Evolutionary conservation across 345 rosid species (phyloP).

Genomic region (Brassica nigra): DNA sequence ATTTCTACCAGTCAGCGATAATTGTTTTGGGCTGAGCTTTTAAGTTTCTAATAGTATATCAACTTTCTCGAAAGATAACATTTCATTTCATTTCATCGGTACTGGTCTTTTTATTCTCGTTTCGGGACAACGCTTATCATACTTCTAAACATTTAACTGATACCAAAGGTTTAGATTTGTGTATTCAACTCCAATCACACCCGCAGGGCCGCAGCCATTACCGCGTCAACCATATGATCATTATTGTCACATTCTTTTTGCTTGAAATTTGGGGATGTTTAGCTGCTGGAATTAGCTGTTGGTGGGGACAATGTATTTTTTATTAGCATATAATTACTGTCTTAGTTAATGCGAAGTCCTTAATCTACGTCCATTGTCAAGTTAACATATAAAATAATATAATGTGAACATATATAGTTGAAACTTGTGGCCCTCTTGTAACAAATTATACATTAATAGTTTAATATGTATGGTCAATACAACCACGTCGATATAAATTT

Average conservation of each 20-base stretch:
- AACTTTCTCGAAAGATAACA: neutral
- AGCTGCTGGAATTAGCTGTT: slow-evolving; percentile 30
- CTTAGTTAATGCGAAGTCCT: neutral
- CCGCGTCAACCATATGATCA: neutral
- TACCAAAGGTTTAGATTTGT: neutral
- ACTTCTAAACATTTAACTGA: neutral
- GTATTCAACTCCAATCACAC: neutral
- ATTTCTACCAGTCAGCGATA: too few species aligned
- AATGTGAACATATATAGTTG: slow-evolving; percentile 4
- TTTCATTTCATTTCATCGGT: neutral
- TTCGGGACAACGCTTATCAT: neutral
- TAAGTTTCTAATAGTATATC: too few species aligned
- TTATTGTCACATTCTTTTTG: slow-evolving; percentile 28
- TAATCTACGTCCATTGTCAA: slow-evolving; percentile 6
- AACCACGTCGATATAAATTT: slow-evolving; percentile 2
- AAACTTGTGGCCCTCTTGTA: neutral
- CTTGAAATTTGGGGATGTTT: slow-evolving; percentile 19
- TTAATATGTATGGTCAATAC: slow-evolving; percentile 8
- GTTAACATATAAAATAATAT: slow-evolving; percentile 1
- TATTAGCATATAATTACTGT: slow-evolving; percentile 7
- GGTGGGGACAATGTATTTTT: neutral
- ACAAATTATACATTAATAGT: neutral
- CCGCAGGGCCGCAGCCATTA: neutral
- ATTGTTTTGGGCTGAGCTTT: neutral
- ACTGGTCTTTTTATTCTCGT: neutral